Evolutionary conservation across 192 early-diverging fungal genomes (phyloP), one percentile per base, ranked within the genome.

Genomic region (Podila verticillata): DNA sequence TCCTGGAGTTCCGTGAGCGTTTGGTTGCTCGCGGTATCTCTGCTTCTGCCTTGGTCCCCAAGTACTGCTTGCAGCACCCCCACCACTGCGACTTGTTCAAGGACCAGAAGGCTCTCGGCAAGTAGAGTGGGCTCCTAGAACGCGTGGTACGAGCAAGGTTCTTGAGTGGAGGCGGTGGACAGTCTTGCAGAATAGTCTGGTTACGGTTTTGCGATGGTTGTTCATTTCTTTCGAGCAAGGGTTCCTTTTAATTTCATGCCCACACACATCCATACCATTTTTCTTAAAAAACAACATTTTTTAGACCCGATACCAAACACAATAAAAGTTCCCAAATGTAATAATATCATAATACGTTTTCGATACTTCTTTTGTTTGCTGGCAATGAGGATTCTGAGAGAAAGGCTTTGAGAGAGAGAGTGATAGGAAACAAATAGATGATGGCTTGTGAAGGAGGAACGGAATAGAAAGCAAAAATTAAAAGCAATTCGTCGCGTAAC

Each of bases 1-100:
- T 93, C 82, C 84, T 87, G 61, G 87, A 91, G 63, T 91, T 88
- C 86, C 86, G 89, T 20, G 89, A 88, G 83, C 90, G 91, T 57
- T 75, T 93, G 64, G 81, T 90, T 10, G 83, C 72, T 3, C 91
- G 92, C 65, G 91, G 89, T 22, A 88, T 92, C 59, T 63, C 24
- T n/a, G 89, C 90, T 82, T 83, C 89, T 86, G 72, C 91, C 82
- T 66, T 91, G 87, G 86, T 87, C 73, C 69, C 79, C 68, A 81
- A 81, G 72, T 81, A 74, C 66, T 81, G 79, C 79, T 64, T 73
- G 63, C 65, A 81, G 49, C 61, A 81, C 68, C 79, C 79, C 22
- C 79, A 81, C 61, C 36, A 48, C 54, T 81, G 79, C 68, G 79
- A 81, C 67, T 62, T 81, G 57, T 69, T 58, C 71, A 61, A 34